Conservation (phyloP, 73 alveolate genomes). For the Urostyla sp. region DNA sequence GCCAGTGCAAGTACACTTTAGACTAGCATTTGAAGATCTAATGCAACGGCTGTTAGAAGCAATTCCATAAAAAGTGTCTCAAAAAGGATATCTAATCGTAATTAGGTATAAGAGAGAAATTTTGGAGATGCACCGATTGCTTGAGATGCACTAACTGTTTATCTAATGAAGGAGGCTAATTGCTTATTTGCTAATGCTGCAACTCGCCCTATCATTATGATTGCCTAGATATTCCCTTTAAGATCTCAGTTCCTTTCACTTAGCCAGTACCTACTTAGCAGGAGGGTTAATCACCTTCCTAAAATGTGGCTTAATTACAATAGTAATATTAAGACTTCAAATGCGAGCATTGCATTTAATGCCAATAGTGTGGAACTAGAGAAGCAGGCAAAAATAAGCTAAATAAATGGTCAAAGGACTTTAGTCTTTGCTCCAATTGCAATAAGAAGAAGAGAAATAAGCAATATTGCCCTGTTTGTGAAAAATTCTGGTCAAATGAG, state of each 20-base stretch:
- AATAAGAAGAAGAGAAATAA: slow-evolving; percentile 79
- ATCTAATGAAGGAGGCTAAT: slow-evolving; percentile 34
- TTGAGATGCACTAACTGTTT: slow-evolving; percentile 73
- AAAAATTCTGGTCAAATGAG: slow-evolving; percentile 80
- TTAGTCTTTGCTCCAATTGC: slow-evolving; percentile 78
- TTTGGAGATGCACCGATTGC: slow-evolving; percentile 78
- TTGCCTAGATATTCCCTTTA: slow-evolving; percentile 60
- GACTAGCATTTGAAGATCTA: slow-evolving; percentile 3
- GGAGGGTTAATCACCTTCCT: neutral
- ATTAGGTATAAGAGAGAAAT: slow-evolving; percentile 55
- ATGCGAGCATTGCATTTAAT: slow-evolving; percentile 74
- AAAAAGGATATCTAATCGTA: neutral
- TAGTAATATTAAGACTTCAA: slow-evolving; percentile 41
- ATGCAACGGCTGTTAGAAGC: slow-evolving; percentile 30
- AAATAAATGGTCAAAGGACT: slow-evolving; percentile 73
- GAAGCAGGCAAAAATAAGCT: slow-evolving; percentile 64
- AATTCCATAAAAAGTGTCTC: slow-evolving; percentile 24
- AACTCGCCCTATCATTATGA: slow-evolving; percentile 62
- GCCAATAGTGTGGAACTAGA: slow-evolving; percentile 67
- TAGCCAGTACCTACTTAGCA: neutral
- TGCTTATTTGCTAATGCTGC: slow-evolving; percentile 64
- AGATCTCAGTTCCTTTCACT: slow-evolving; percentile 29
- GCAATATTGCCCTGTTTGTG: slow-evolving; percentile 89
- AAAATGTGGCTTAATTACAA: no score
- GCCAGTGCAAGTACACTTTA: slow-evolving; percentile 18